Base-by-base conservation (phyloP, 2,329 filamentous ascomycete species). In the Samsoniella hepiali region DNA sequence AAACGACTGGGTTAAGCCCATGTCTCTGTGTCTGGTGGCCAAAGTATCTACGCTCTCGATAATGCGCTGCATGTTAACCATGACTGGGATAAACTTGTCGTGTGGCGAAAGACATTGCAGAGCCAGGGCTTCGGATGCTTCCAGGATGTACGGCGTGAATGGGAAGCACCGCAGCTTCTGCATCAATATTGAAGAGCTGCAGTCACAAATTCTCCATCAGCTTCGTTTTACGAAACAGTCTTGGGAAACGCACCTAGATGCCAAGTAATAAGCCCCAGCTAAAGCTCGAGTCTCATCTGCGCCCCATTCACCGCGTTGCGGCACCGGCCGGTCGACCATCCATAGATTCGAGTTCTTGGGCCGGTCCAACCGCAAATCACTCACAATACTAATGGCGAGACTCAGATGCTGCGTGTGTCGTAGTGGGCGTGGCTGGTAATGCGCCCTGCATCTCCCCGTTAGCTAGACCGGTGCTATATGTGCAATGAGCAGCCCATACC, bases 251-350 rank as follows among this genome's bases (percentile, higher is more conserved):
- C 22, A 75, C 73, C 72, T 71, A 0, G 73, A 74, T 1, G 72
- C 69, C 9, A 75, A 65, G 49, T 73, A 75, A 38, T 74, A 75
- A 3, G 70, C 69, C 5, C 73, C 73, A 0, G 71, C 67, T 5
- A 74, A 36, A 0, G 73, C 72, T 61, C 73, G 66, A 63, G 68
- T 67, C 58, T 75, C 72, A 31, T 74, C 71, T 0, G 67, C 57
- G 5, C 67, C 65, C 63, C 72, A 68, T 8, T 69, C 66, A 3
- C 34, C 40, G 5, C 11, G 55, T 40, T 40, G 38, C 29, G 32
- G 29, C 54, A 7, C 53, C 44, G 15, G 66, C n/a, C 66, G 64
- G 36, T 69, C 71, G 11, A 75, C 42, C 7, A 65, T 69, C 73
- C 73, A 75, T 1, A 72, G 63, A n/a, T 64, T 67, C 1, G 67